Evolutionary conservation across 768 basidiomycete species (phyloP), one percentile per base, ranked within the genome.

Genomic region (Termitomyces sp.): DNA sequence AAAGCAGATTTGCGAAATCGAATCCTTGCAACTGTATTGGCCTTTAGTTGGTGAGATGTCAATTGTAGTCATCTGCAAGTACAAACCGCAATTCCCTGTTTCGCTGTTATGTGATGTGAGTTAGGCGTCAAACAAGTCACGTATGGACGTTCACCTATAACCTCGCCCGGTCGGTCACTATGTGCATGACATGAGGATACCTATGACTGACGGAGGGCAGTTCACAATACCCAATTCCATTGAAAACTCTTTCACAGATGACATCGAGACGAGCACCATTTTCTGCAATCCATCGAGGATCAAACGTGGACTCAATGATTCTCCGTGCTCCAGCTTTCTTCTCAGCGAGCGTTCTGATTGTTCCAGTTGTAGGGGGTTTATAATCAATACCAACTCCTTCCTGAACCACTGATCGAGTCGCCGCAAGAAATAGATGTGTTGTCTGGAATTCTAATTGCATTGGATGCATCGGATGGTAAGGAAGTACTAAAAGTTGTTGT

Each of bases 401-500:
- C 12, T 67, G 60, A 5, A 67, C 69, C 28, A 68, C 64, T 24
- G 71, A 73, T 20, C 70, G 60, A 4, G 79, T 75, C 1, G 68
- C 73, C 3, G 70, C 64, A 24, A 81, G 71, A 41, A 80, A 62
- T 7, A 77, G 67, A 60, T 78, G 77, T 6, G 77, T 74, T 24
- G 74, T 66, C 9, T 60, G 70, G 65, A 79, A 80, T 31, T 71
- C 72, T 9, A 80, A 64, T 15, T 65, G 60, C 7, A 67, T 66
- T 2, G 79, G 75, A 16, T 68, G 64, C 2, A 58, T 63, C 12
- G 69, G 51, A 60, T 75, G 71, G 60, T 73, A 70, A 12, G 78
- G 78, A 10, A 81, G 68, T 48, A 80, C 67, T 20, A 80, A 62
- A 26, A 80, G 65, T 59, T 80, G 76, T 51, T 80, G 78, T 3